Evolutionary conservation across 192 early-diverging fungal species (phyloP).

Genomic region (Kappamyces sp.): DNA sequence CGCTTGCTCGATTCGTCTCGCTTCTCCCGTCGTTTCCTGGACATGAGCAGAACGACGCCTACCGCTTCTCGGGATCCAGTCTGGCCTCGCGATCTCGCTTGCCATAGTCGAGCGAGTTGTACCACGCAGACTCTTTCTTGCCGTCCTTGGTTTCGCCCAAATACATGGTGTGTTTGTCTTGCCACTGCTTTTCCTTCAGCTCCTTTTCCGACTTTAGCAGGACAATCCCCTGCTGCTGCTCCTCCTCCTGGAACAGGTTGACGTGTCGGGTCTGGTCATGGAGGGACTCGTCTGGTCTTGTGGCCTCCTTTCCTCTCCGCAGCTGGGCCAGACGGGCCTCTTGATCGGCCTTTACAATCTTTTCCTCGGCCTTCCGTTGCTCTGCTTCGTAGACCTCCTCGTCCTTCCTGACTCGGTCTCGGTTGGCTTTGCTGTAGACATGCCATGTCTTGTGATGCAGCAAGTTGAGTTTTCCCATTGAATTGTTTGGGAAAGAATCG

Average conservation of each 20-base stretch:
- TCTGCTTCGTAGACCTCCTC: slow-evolving; percentile 5
- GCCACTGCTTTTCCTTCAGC: slow-evolving; percentile 4
- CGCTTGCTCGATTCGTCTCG: slow-evolving; percentile 1
- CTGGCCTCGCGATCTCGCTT: neutral
- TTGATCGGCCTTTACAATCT: neutral
- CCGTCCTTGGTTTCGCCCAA: slow-evolving; percentile 10
- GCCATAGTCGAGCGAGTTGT: neutral
- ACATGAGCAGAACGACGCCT: neutral
- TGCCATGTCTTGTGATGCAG: slow-evolving; percentile 12
- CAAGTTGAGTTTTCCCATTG: slow-evolving; percentile 9
- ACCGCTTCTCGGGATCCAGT: neutral
- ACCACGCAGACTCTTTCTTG: slow-evolving; percentile 9
- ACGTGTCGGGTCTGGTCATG: neutral
- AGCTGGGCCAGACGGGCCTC: neutral
- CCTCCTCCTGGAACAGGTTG: slow-evolving; percentile 5
- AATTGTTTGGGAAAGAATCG: no score
- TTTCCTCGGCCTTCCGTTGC: neutral
- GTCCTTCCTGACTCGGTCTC: neutral
- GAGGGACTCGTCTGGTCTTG: neutral
- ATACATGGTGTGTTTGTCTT: slow-evolving; percentile 10
- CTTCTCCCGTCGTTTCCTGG: slow-evolving; percentile 8
- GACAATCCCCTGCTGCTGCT: neutral
- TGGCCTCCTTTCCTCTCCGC: neutral
- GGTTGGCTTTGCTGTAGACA: slow-evolving; percentile 12
- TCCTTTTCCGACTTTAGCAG: neutral